A percentile compares a stretch with the other conserved stretches of the same genome.
phyloP scores from a whole-genome alignment of 805 yeast genomes.

The Metschnikowia amazonensis region DNA sequence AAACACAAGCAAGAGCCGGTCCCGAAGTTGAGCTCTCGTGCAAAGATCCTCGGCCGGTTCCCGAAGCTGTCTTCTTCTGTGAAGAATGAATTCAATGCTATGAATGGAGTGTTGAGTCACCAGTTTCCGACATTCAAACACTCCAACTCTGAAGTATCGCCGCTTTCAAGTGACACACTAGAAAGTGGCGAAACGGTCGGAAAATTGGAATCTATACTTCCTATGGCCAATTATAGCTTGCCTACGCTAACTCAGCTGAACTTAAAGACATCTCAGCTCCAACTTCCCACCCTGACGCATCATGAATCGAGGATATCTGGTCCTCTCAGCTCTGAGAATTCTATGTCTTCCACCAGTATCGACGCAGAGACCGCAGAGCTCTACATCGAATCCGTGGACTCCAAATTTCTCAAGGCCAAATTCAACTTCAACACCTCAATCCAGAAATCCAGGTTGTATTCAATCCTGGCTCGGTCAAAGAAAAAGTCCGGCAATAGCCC shows the following conservation, averaged over 20 bases:
- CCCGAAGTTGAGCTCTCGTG: background rate
- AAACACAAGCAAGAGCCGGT: background rate
- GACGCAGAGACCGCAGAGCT: slow-evolving; percentile 1
- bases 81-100: slow-evolving; percentile 4
- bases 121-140: background rate
- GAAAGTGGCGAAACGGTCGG: no score
- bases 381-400: slow-evolving; percentile 11
- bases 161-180: background rate
- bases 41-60: background rate
- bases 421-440: slow-evolving; percentile 17
- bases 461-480: background rate
- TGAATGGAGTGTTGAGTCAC: slow-evolving; percentile 5
- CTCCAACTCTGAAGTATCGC: background rate
- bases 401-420: slow-evolving; percentile 11
- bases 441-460: slow-evolving; percentile 5
- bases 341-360: background rate
- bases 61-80: slow-evolving; percentile 1
- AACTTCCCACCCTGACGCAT: background rate
- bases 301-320: background rate
- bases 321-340: slow-evolving; percentile 2
- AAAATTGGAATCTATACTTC: background rate
- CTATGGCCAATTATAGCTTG: background rate
- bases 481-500: background rate
- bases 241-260: slow-evolving; percentile 5
- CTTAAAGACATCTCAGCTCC: slow-evolving; percentile 1